A percentile compares a stretch with the other conserved stretches of the same genome.
phyloP scores from a whole-genome alignment of 2,329 filamentous ascomycete species.

The Diaporthe vexans region DNA sequence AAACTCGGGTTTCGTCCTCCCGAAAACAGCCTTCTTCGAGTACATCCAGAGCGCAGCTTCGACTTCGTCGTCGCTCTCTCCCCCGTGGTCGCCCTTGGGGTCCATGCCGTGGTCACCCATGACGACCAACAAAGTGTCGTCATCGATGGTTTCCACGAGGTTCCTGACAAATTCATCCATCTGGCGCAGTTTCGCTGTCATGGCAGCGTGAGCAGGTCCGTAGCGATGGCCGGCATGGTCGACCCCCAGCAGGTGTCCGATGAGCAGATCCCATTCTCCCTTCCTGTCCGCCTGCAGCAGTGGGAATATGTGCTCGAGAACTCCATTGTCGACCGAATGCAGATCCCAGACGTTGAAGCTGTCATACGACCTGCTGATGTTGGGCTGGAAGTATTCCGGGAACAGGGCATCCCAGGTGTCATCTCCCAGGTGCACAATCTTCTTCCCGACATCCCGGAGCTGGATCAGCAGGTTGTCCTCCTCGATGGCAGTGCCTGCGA shows the following conservation, averaged over 20 bases:
- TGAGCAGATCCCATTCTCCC: conserved; percentile 90
- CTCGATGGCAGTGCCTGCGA: conserved; percentile 94
- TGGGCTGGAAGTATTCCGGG: conserved; percentile 90
- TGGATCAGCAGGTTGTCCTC: conserved; percentile 86
- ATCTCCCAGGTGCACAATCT: conserved; percentile 93
- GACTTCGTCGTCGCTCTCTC: conserved; percentile 96
- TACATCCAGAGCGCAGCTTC: conserved; percentile 99
- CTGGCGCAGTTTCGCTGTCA: conserved; percentile 90
- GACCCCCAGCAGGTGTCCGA: conserved; percentile 94
- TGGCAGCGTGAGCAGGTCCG: conserved; percentile 91
- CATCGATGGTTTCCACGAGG: conserved; percentile 80
- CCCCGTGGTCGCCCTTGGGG: conserved; percentile 95
- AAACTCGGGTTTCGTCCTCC: conserved; percentile 75
- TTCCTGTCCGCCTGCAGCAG: conserved; percentile 76
- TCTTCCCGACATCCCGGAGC: conserved; percentile 74
- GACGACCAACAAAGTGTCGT: conserved; percentile 89
- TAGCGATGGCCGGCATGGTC: conserved; percentile 98
- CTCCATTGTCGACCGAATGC: conserved; percentile 96
- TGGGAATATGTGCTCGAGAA: conserved; percentile 90
- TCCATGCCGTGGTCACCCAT: conserved; percentile 99
- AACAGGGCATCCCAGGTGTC: conserved; percentile 97
- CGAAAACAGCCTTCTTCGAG: conserved; percentile 88
- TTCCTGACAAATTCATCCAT: conserved; percentile 87
- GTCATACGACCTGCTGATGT: conserved; percentile 90
- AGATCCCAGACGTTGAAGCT: conserved; percentile 99